These are phyloP conservation scores for Mycena latifolia DNA, from an alignment of 768 basidiomycete species.

Conservation along the genomic window DNA sequence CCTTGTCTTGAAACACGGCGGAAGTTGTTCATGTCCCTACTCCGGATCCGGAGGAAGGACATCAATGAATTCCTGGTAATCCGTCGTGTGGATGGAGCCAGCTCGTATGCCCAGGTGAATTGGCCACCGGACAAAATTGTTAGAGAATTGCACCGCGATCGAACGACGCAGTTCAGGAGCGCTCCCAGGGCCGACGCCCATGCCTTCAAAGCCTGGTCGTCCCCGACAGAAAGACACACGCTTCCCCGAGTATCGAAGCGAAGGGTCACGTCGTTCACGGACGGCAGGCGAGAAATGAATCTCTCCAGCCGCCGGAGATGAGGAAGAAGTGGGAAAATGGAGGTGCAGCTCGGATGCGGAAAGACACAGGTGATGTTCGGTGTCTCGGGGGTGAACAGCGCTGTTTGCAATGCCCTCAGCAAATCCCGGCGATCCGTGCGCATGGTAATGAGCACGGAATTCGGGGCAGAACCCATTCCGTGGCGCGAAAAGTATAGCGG, in stretches of 20 bases:
- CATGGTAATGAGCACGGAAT: neutral
- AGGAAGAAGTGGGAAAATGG: neutral
- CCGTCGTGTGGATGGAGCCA: neutral
- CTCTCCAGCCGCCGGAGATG: neutral
- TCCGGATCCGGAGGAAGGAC: no score
- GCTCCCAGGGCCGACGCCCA: neutral
- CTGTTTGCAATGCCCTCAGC: neutral
- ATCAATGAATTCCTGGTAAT: no score
- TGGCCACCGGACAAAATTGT: constrained; percentile 5
- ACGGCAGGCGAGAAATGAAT: neutral
- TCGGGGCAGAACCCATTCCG: neutral
- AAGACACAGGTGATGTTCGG: neutral
- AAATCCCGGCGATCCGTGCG: neutral
- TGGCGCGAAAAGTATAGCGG: constrained; percentile 9
- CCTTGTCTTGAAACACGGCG: neutral
- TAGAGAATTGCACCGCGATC: neutral
- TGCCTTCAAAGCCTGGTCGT: neutral
- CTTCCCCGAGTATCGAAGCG: neutral
- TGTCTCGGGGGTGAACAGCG: neutral
- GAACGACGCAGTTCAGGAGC: constrained; percentile 12
- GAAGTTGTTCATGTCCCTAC: no score
- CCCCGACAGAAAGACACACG: constrained; percentile 5
- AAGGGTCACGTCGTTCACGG: neutral
- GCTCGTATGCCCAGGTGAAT: constrained; percentile 5
- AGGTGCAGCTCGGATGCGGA: constrained; percentile 9